phyloP scores from a whole-genome alignment of 1,284 basidiomycete species.

The Leccinum ponderosum region DNA sequence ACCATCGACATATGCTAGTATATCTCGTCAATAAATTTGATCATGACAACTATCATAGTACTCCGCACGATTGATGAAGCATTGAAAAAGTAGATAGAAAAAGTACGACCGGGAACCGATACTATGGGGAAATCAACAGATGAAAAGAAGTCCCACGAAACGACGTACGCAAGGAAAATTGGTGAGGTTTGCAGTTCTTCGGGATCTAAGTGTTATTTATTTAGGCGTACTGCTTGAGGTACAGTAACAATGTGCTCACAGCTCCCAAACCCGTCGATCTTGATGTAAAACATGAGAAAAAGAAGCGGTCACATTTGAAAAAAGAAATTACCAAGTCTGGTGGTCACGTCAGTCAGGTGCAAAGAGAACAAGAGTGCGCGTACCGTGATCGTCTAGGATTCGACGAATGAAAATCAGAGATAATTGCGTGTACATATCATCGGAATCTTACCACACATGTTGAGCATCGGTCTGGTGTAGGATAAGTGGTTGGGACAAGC shows the following conservation, averaged over 20 bases:
- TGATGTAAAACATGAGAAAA: constrained; percentile 2
- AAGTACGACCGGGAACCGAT: constrained; percentile 86
- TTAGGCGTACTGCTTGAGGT: not conserved
- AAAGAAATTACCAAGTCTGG: constrained; percentile 44
- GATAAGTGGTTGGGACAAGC: constrained; percentile 3
- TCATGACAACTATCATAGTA: not conserved
- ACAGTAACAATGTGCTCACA: constrained; percentile 48
- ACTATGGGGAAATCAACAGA: constrained; percentile 37
- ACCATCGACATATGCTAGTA: constrained; percentile 72
- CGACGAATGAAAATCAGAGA: not conserved
- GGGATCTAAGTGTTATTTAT: constrained; percentile 53
- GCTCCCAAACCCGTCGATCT: constrained; percentile 94
- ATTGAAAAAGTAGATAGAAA: constrained; percentile 91
- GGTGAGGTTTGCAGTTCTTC: constrained; percentile 80
- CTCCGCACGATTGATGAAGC: constrained; percentile 75
- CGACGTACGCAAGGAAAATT: constrained; percentile 71
- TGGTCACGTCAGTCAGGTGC: constrained; percentile 22
- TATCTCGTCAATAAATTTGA: constrained; percentile 14
- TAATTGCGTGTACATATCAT: not conserved
- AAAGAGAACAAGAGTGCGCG: constrained; percentile 20
- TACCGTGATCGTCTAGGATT: constrained; percentile 71
- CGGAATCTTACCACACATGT: constrained; percentile 54
- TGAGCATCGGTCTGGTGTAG: constrained; percentile 55
- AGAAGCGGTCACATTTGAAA: not conserved
- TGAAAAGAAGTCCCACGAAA: not conserved